phyloP scores from a whole-genome alignment of 1,284 basidiomycete genomes.

The Ceratobasidium papillatum region DNA sequence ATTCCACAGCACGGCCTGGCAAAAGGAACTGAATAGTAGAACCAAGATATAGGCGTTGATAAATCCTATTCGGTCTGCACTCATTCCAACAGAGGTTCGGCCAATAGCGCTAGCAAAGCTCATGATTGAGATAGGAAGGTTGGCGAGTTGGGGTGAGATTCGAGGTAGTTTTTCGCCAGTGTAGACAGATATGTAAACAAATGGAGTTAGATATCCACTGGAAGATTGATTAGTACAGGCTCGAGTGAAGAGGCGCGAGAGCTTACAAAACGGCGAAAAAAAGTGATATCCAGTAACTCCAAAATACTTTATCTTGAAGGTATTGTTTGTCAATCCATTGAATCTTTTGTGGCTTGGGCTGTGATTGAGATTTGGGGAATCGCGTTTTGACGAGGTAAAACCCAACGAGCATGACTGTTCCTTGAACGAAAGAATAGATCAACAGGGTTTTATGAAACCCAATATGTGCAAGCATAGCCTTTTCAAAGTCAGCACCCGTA shows the following conservation, averaged over 20 bases:
- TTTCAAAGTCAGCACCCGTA: background rate
- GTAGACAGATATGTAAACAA: slow-evolving; percentile 46
- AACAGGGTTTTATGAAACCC: slow-evolving; percentile 45
- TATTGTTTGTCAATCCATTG: slow-evolving; percentile 39
- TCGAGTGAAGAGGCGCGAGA: background rate
- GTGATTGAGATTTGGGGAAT: background rate
- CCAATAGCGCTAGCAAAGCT: slow-evolving; percentile 45
- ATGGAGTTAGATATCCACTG: slow-evolving; percentile 38
- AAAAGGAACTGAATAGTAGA: slow-evolving; percentile 44
- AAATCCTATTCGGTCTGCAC: slow-evolving; percentile 46
- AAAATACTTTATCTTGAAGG: slow-evolving; percentile 32
- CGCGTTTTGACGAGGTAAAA: slow-evolving; percentile 44
- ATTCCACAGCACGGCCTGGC: slow-evolving; percentile 47
- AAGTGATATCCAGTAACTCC: slow-evolving; percentile 21
- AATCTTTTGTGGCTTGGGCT: slow-evolving; percentile 42
- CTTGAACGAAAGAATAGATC: slow-evolving; percentile 45
- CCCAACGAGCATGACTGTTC: slow-evolving; percentile 41
- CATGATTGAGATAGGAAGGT: slow-evolving; percentile 45
- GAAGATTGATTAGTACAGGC: slow-evolving; percentile 2
- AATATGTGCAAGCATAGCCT: slow-evolving; percentile 44
- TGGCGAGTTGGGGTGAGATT: slow-evolving; percentile 41
- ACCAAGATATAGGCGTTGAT: slow-evolving; percentile 45
- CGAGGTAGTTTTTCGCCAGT: slow-evolving; percentile 42
- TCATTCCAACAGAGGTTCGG: slow-evolving; percentile 44
- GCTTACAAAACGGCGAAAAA: slow-evolving; percentile 40